Evolutionary conservation across 371 early-diverging fungal genomes (phyloP), one percentile per base, ranked within the genome.

Genomic region (Cokeromyces recurvatus): DNA sequence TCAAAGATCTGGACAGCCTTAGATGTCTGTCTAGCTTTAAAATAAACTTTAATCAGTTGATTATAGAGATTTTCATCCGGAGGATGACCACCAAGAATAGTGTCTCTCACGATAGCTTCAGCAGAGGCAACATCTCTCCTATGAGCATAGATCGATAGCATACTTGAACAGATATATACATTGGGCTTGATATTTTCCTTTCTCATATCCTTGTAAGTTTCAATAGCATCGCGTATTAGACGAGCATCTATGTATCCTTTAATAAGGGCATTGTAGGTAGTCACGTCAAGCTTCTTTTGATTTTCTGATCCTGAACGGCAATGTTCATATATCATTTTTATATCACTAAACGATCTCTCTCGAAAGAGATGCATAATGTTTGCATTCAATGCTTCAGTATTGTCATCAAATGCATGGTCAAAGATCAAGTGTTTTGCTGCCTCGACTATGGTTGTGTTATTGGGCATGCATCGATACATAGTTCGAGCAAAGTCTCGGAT

Each of bases 11-110:
- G 32, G 11, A 74, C 53, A 10, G 75, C 75, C 21, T 59, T 67
- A 4, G 37, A 23, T 5, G 58, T 29, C 7, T 46, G 35, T 7
- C 68, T 37, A 11, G 51, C 40, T 35, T 66, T 63, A 35, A 74
- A 65, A 23, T 71, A 74, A 0, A 71, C 66, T 21, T 68, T 71
- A 52, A 74, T 64, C 14, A 74, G 34, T 32, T 68, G 66, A 29
- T 62, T 71, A 36, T 68, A 74, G 12, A 66, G 29, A 3, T 34
- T 1, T 29, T 55, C 66, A 12, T 74, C 67, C 14, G 60, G 38
- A 21, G 35, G 43, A 21, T 64, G 55, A 16, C 68, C 70, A 4
- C 60, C 61, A 10, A 29, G 20, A 10, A 64, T 41, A 4, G 57
- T 60, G 12, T 57, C 57, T 37, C 55, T 20, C 1, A 74, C 51